Percentiles rank a stretch among this genome's conserved stretches.
Conservation (phyloP, 169 alveolate species). For the Besnoitia besnoiti region DNA sequence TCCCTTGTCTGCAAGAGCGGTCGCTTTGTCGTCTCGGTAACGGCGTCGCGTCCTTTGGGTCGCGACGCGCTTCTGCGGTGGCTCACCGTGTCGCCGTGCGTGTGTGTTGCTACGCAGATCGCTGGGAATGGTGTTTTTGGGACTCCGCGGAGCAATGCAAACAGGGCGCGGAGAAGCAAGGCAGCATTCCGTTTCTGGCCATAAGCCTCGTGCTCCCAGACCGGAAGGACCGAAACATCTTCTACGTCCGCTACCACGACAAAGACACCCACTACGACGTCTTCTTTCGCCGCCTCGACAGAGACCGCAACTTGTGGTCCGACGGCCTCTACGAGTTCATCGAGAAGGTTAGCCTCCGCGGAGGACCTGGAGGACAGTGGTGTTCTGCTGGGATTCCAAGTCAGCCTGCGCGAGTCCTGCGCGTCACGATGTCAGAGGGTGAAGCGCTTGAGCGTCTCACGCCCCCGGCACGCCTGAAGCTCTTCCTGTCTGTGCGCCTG, state of each 20-base stretch:
- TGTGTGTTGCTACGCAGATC: neutral
- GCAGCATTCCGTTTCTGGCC: slow-evolving; percentile 51
- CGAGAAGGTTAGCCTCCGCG: slow-evolving; percentile 48
- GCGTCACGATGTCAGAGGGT: too few relatives aligned
- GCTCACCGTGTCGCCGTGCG: too few relatives aligned
- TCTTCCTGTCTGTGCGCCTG: neutral
- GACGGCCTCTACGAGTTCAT: slow-evolving; percentile 70
- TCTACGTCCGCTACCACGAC: slow-evolving; percentile 62
- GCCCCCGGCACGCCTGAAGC: too few relatives aligned
- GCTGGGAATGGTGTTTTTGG: slow-evolving; percentile 21
- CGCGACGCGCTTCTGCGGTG: too few relatives aligned
- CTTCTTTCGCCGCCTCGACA: slow-evolving; percentile 58
- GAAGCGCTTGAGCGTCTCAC: too few relatives aligned
- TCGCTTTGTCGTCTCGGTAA: too few relatives aligned
- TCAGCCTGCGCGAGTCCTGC: too few relatives aligned
- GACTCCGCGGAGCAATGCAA: neutral
- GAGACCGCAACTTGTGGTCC: slow-evolving; percentile 68
- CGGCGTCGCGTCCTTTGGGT: too few relatives aligned
- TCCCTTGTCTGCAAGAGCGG: too few relatives aligned
- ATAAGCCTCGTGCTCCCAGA: slow-evolving; percentile 68
- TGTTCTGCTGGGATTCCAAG: too few relatives aligned
- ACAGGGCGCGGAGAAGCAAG: neutral
- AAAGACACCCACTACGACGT: slow-evolving; percentile 29
- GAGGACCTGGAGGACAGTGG: too few relatives aligned
- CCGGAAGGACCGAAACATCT: slow-evolving; percentile 44